Evolutionary conservation across 805 yeast species (phyloP).

Genomic region (Zygosaccharomyces lentus): DNA sequence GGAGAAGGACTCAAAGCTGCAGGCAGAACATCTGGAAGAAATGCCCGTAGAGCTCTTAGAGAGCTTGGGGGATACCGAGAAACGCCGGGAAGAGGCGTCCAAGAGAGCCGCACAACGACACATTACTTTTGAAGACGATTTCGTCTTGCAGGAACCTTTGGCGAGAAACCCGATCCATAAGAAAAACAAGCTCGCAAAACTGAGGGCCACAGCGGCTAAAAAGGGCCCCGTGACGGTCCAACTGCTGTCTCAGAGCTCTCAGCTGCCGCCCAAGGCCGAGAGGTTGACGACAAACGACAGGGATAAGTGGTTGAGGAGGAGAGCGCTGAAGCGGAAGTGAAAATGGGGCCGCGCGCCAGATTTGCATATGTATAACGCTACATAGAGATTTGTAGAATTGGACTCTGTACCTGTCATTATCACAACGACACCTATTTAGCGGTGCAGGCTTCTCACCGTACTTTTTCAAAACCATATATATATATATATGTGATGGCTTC

Average conservation of each 20-base stretch:
- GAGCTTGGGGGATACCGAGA: conserved; percentile 17
- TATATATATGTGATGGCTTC: neutral
- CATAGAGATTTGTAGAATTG: neutral
- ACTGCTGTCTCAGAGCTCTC: conserved; percentile 24
- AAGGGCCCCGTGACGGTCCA: conserved; percentile 43
- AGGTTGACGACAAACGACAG: conserved; percentile 23
- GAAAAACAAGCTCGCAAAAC: conserved; percentile 33
- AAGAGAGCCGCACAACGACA: conserved; percentile 30
- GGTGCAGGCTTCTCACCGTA: neutral
- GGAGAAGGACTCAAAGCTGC: conserved; percentile 21
- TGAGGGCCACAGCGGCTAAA: conserved; percentile 30
- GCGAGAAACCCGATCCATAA: conserved; percentile 22
- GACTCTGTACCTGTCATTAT: no score
- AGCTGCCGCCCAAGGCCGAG: conserved; percentile 33
- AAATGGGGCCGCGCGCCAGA: neutral
- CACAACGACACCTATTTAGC: no score
- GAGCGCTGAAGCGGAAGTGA: conserved; percentile 26
- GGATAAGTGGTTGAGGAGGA: conserved; percentile 36
- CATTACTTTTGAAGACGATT: conserved; percentile 35
- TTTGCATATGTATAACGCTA: conserved; percentile 2
- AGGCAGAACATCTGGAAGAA: conserved; percentile 34
- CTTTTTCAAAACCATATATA: neutral
- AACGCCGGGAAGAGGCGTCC: conserved; percentile 12
- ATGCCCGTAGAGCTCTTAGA: conserved; percentile 41
- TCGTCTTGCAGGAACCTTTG: conserved; percentile 15